These are phyloP conservation scores for Talaromyces pinophilus DNA, from an alignment of 2,329 filamentous ascomycete genomes.

Conservation along the genomic window DNA sequence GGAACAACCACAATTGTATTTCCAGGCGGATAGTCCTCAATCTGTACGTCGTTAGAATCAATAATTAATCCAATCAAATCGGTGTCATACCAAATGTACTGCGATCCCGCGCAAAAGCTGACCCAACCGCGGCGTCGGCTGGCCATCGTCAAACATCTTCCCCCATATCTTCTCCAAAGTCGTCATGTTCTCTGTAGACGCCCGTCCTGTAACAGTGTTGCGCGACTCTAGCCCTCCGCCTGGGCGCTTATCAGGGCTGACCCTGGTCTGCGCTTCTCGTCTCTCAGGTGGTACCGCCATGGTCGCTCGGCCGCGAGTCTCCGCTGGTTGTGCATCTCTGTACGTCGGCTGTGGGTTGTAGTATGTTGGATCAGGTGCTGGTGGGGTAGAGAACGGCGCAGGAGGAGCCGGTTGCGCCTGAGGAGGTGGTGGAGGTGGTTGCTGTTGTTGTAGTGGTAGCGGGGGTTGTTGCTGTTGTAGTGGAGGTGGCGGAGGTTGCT, in stretches of 20 bases:
- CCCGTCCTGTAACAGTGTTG: conserved; percentile 41
- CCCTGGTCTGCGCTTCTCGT: conserved; percentile 9
- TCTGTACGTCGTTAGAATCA: conserved; percentile 48
- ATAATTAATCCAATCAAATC: background rate
- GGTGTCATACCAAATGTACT: conserved; percentile 63
- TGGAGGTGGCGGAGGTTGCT: conserved; percentile 31
- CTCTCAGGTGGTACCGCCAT: conserved; percentile 14
- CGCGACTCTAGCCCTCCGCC: conserved; percentile 34
- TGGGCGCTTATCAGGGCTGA: conserved; percentile 14
- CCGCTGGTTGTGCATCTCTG: conserved; percentile 8
- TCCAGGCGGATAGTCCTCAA: conserved; percentile 68
- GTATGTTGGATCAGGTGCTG: conserved; percentile 14
- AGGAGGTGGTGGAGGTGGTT: conserved; percentile 25
- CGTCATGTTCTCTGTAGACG: conserved; percentile 53
- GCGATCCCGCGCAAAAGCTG: conserved; percentile 74
- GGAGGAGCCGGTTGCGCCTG: conserved; percentile 8
- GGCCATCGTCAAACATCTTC: conserved; percentile 67
- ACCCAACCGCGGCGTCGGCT: conserved; percentile 66
- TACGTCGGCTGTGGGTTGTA: conserved; percentile 16
- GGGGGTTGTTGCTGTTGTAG: conserved; percentile 33
- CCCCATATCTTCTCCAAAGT: conserved; percentile 75
- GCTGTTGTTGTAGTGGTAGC: conserved; percentile 28
- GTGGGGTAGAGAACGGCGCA: conserved; percentile 21
- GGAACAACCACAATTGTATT: conserved; percentile 72
- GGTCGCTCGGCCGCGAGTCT: conserved; percentile 7